Evolutionary conservation across 2,329 filamentous ascomycete species (phyloP).

Genomic region (Epichloe festucae): DNA sequence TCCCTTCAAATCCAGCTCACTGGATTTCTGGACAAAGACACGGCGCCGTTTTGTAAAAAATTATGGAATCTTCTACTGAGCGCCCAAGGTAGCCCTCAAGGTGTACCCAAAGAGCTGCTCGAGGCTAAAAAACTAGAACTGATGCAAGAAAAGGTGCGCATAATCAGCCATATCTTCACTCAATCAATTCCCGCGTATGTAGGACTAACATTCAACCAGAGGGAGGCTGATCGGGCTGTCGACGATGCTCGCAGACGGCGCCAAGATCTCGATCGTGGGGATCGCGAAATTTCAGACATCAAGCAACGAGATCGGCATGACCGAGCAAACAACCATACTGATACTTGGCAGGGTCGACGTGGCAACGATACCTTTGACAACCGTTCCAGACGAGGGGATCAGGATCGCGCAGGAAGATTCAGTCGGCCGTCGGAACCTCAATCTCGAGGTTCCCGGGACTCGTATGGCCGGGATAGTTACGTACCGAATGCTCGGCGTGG

Average conservation of each 20-base stretch:
- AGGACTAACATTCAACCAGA: slow-evolving; percentile 30
- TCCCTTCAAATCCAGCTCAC: slow-evolving; percentile 86
- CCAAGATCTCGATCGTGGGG: slow-evolving; percentile 58
- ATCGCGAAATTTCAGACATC: slow-evolving; percentile 55
- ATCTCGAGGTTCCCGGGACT: slow-evolving; percentile 29
- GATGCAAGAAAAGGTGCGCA: slow-evolving; percentile 77
- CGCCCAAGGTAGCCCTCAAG: slow-evolving; percentile 75
- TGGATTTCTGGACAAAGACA: slow-evolving; percentile 90
- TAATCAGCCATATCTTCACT: background rate
- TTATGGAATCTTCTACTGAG: slow-evolving; percentile 86
- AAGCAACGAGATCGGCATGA: slow-evolving; percentile 51
- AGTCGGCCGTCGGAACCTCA: slow-evolving; percentile 36
- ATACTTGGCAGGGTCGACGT: slow-evolving; percentile 40
- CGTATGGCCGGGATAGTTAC: slow-evolving; percentile 38
- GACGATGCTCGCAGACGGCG: slow-evolving; percentile 60
- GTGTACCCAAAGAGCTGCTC: slow-evolving; percentile 84
- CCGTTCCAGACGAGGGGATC: slow-evolving; percentile 26
- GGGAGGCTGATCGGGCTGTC: slow-evolving; percentile 69
- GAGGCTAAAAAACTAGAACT: slow-evolving; percentile 95
- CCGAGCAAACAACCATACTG: slow-evolving; percentile 36
- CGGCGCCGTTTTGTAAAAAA: slow-evolving; percentile 78
- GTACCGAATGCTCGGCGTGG: slow-evolving; percentile 33
- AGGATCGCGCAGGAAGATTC: slow-evolving; percentile 30
- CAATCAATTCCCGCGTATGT: background rate
- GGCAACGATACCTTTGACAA: slow-evolving; percentile 37